Base-by-base conservation (phyloP, 306 rosid species). In the Prunus mongolica region DNA sequence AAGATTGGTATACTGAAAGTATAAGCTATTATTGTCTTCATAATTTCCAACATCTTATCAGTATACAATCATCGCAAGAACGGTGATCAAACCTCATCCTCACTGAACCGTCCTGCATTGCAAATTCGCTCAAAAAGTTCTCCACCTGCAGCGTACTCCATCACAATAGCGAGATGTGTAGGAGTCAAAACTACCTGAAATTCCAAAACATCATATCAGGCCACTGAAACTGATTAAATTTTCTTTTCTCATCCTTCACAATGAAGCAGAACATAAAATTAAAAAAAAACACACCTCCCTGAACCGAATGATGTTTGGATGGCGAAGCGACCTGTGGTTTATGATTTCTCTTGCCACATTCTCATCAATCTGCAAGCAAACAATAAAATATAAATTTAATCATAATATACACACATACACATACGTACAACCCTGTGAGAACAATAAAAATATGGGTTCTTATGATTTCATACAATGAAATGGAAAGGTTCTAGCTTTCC, bases 61-160 rank as follows among this genome's bases (percentile, higher is more conserved):
- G 64, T 8, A 71, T 65, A 73, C 81, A 79, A 70, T 13, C 46
- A 61, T 16, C 47, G 5, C 61, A 12, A 74, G n/a, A 27, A 27
- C 22, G 44, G 71, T 11, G 49, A 75, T 58, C 52, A 61, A 75
- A 91, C 95, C 97, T 91, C 97, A 25, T 91, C 97, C 82, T 92
- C 95, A 11, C 97, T 89, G 80, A 92, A 92, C 76, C 97, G 84
- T 82, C 97, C 97, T 16, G 93, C 93, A 77, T 20, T 81, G 80
- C 95, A 89, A 68, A 91, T 91, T 51, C 95, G 84, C 78, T 91
- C 93, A 44, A 91, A 91, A 27, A 91, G 91, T 82, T 91, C 95
- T 73, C 97, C 97, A 69, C 97, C 95, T 8, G 97, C 96, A 8
- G 97, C 97, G 78, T 92, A 89, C 87, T 92, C 97, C 97, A 92